Base-by-base conservation (phyloP, 352 stramenopile genomes). In the Phytophthora aleatoria region DNA sequence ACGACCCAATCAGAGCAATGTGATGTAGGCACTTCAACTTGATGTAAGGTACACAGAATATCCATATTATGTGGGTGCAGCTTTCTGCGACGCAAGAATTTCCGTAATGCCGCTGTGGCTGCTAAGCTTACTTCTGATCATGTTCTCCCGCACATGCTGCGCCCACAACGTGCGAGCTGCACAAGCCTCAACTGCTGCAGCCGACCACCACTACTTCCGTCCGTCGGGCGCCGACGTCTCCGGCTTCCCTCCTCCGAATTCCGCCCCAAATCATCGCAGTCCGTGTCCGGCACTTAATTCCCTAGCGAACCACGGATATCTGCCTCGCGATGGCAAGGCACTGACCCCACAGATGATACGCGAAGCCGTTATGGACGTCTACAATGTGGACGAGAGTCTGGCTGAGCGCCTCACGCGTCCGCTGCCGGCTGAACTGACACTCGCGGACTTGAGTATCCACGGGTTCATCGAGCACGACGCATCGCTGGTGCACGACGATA, bases 221-320 rank as follows among this genome's bases (percentile, higher is more conserved):
- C 82, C 82, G 1, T 57, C 47, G 7, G 63, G 65, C 5, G 41
- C 24, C 5, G 64, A 83, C 2, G 74, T 84, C 36, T 83, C 77
- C 0, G 79, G 79, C 2, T 71, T 87, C 30, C 81, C 77, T 11
- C 79, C 74, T 49, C 57, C 48, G 31, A 82, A 73, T 39, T 50
- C 55, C 8, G 73, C 70, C 27, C 31, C 47, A 35, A 77, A 79
- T 55, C 83, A 90, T 59, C 83, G 80, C 50, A 68, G 64, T 48
- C 83, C 85, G 27, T 94, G 85, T 50, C 83, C 83, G 33, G 73
- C 66, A 26, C 67, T 94, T 33, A 94, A 94, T 59, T 71, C 79
- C 38, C 64, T 94, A 10, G 83, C 85, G 3, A 94, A 93, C 52
- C 82, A 91, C 45, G 81, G 81, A 0, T 82, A 79, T 53, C n/a